Base-by-base conservation (phyloP, 1,139 yeast species). In the Suhomyces anneliseae region DNA sequence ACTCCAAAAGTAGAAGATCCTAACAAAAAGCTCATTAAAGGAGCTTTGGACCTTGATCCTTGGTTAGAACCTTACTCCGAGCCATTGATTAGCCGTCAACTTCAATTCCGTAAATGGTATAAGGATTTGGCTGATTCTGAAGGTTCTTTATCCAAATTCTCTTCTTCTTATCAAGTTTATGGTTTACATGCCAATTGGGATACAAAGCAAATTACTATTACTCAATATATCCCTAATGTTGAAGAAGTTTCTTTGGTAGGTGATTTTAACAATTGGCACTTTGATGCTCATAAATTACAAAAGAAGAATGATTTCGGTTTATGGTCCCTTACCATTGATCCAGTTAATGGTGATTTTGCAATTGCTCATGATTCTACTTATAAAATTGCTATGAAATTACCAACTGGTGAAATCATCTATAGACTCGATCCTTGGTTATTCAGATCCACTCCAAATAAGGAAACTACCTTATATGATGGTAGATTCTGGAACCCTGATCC, bases 151-250 rank as follows among this genome's bases (percentile, higher is more conserved):
- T 60, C 63, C 36, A 55, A 72, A 38, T 83, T 83, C 64, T 76
- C 87, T 27, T 64, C 73, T 44, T 81, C 87, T 6, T 93, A 90
- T 66, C 72, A 83, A 58, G 62, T 66, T 14, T 88, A 85, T 66
- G 99, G 99, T 1, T 71, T 93, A 53, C 92, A 89, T 57, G 83
- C 86, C 14, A 70, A 79, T 53, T 63, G 68, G 38, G 52, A 55
- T 10, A 74, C 78, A 39, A 82, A 82, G 47, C 75, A 79, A 11
- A 80, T 92, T 42, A 65, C 70, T 2, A 85, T 87, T 58, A 74
- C 79, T 32, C 96, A 92, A 66, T 92, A 96, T 82, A 90, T 95
- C 3, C 99, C 98, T 7, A 85, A 89, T 60, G 98, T 96, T 2
- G 61, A 61, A 7, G 72, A 66, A 41, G 97, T 95, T 1, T 78